These are phyloP conservation scores for Papiliotrema fonsecae DNA, from an alignment of 1,284 basidiomycete genomes.

Conservation along the genomic window DNA sequence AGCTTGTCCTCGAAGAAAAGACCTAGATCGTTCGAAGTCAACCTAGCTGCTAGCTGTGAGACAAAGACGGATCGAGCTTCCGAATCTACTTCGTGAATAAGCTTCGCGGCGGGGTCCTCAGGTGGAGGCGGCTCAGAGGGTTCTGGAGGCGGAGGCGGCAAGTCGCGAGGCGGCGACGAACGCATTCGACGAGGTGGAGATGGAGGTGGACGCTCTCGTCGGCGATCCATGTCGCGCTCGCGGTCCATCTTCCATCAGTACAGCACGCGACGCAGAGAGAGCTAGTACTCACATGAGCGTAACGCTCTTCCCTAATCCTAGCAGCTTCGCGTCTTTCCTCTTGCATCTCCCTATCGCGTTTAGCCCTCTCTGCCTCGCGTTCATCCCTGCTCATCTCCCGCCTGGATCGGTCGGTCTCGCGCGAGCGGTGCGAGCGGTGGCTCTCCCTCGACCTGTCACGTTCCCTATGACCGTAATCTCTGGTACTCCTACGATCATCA, in stretches of 20 bases:
- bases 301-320: constrained; percentile 17
- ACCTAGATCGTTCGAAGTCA: constrained; percentile 91
- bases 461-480: constrained; percentile 2
- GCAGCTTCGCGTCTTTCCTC: constrained; percentile 37
- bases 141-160: constrained; percentile 29
- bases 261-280: neutral
- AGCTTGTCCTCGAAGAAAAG: constrained; percentile 98
- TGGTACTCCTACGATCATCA: constrained; percentile 12
- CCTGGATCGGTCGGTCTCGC: constrained; percentile 9
- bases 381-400: constrained; percentile 38
- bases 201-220: constrained; percentile 40
- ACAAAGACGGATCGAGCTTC: constrained; percentile 97
- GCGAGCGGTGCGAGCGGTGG: constrained; percentile 20
- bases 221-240: constrained; percentile 17
- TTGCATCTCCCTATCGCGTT: constrained; percentile 40
- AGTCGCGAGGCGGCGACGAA: constrained; percentile 67
- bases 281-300: constrained; percentile 14
- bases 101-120: constrained; percentile 24
- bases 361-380: constrained; percentile 38
- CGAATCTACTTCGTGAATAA: constrained; percentile 59
- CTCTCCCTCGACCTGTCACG: constrained; percentile 33
- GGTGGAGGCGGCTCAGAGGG: constrained; percentile 12
- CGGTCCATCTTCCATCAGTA: constrained; percentile 20
- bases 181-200: constrained; percentile 50
- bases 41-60: constrained; percentile 90